These are phyloP conservation scores for Synchytrium microbalum DNA, from an alignment of 371 early-diverging fungal genomes.

Conservation along the genomic window DNA sequence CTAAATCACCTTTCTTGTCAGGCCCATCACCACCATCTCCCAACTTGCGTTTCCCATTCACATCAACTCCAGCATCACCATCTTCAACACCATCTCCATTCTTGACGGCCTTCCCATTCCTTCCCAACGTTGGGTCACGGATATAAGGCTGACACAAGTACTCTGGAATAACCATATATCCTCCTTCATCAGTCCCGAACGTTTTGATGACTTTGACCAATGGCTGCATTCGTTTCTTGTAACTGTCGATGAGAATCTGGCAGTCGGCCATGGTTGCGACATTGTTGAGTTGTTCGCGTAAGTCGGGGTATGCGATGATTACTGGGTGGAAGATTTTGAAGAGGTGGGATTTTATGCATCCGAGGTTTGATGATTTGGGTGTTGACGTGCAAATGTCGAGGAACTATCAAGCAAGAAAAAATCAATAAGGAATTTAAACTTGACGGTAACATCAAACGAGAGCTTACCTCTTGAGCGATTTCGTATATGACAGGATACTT, in stretches of 20 bases:
- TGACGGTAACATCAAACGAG: conserved; percentile 8
- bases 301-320: conserved; percentile 41
- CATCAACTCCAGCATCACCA: not conserved
- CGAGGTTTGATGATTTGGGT: conserved; percentile 48
- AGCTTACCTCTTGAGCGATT: conserved; percentile 58
- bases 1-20: not conserved
- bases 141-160: conserved; percentile 72
- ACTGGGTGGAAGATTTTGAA: conserved; percentile 84
- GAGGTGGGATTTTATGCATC: conserved; percentile 75
- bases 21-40: not conserved
- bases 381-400: conserved; percentile 59
- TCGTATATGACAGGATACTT: conserved; percentile 62
- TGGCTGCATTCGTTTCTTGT: conserved; percentile 53
- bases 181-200: conserved; percentile 47
- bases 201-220: conserved; percentile 1
- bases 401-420: conserved; percentile 44
- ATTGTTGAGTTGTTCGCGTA: conserved; percentile 62
- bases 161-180: conserved; percentile 57
- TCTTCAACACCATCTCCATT: not conserved
- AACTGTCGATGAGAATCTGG: conserved; percentile 38
- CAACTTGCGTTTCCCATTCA: not conserved
- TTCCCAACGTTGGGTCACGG: conserved; percentile 35
- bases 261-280: conserved; percentile 57
- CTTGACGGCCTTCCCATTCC: not conserved
- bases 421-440: conserved; percentile 21